Percentiles rank a stretch among this genome's conserved stretches.
Conservation (phyloP, 2,329 filamentous ascomycete genomes). For the Colletotrichum musicola region DNA sequence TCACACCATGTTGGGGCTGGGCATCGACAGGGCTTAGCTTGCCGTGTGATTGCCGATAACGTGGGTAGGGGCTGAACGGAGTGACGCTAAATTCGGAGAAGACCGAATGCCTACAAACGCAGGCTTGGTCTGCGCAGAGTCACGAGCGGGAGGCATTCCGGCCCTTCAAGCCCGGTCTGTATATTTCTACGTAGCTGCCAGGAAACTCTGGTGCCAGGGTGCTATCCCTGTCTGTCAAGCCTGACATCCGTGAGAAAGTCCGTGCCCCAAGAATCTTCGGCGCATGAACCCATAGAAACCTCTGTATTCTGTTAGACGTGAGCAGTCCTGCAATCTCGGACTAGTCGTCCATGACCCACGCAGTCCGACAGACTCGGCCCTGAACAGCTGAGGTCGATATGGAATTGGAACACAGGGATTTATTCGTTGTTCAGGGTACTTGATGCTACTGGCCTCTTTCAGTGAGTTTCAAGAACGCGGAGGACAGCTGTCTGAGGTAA, state of each 20-base stretch:
- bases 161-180: too few relatives aligned
- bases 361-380: not conserved
- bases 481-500: too few relatives aligned
- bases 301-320: not conserved
- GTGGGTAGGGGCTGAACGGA: too few relatives aligned
- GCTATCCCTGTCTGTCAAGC: too few relatives aligned
- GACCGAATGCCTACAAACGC: not conserved
- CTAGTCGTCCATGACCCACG: too few relatives aligned
- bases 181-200: too few relatives aligned
- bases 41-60: too few relatives aligned
- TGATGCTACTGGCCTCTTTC: not conserved
- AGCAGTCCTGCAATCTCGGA: not conserved
- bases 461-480: not conserved
- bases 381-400: not conserved
- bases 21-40: not conserved
- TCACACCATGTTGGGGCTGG: too few relatives aligned
- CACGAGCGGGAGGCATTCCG: not conserved
- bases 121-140: not conserved
- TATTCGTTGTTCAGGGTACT: not conserved
- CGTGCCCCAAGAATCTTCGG: too few relatives aligned
- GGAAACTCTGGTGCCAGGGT: too few relatives aligned
- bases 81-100: not conserved
- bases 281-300: too few relatives aligned
- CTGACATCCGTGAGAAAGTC: too few relatives aligned
- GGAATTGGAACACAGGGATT: not conserved